Base-by-base conservation (phyloP, 768 basidiomycete genomes). In the Leccinum variicolor region DNA sequence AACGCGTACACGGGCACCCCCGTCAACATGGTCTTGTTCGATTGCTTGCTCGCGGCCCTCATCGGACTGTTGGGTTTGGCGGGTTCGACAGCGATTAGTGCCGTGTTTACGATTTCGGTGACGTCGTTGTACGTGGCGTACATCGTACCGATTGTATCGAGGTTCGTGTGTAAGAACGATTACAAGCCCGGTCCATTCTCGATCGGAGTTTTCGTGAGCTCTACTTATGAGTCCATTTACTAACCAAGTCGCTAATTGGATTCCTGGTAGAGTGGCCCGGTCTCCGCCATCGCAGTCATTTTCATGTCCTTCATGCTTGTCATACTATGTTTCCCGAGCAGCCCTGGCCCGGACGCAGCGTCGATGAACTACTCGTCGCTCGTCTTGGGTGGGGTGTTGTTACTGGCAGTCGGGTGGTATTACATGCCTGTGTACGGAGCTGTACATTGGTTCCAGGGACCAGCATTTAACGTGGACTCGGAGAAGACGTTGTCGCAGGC, bases 351-450 rank as follows among this genome's bases (percentile, higher is more conserved):
- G 0, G 66, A 68, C 14, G 73, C 72, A 1, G 68, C 74, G 14
- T 71, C 74, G 50, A 89, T 91, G 88, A 90, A 90, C 68, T 90
- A 90, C 61, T 79, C 83, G 0, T 75, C 84, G 29, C 82, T 86
- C 19, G 86, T 92, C 3, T 73, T 84, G 10, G 83, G 82, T 0
- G 85, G 83, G 1, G 77, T 83, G 3, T 69, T 88, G 56, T 41
- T 77, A 6, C 76, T 90, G 17, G 79, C 84, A 4, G 62, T 84
- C 8, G 57, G 73, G 0, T 89, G 83, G 75, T 90, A 84, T 69
- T 90, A 84, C 73, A 78, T 85, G 67, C 86, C 86, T 0, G 73
- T 74, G 19, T 87, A 87, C 58, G 87, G 89, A 5, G 89, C 87
- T 9, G 73, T 78, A 11, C 72, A 85, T 63, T 89, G 87, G 87